These are phyloP conservation scores for Boletus insuetus DNA, from an alignment of 768 basidiomycete genomes.

Conservation along the genomic window DNA sequence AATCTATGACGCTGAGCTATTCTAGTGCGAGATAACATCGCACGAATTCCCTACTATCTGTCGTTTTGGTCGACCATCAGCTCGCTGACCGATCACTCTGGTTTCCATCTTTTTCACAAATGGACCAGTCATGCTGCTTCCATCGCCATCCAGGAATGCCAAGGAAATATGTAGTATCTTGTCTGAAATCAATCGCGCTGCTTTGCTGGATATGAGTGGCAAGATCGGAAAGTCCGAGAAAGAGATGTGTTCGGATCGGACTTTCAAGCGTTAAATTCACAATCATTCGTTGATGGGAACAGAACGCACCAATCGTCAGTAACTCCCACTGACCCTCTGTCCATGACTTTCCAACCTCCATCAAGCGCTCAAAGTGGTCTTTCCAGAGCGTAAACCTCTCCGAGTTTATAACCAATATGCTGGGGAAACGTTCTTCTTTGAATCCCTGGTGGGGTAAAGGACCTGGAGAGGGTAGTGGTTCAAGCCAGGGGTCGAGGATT, in stretches of 20 bases:
- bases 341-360: constrained; percentile 55
- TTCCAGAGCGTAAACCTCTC: constrained; percentile 79
- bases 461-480: constrained; percentile 64
- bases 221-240: constrained; percentile 32
- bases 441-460: constrained; percentile 29
- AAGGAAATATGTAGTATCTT: constrained; percentile 21
- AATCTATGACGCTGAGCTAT: constrained; percentile 13
- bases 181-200: constrained; percentile 20
- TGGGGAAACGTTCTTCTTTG: constrained; percentile 26
- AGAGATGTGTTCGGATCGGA: constrained; percentile 22
- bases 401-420: constrained; percentile 69
- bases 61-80: constrained; percentile 25
- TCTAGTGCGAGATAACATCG: constrained; percentile 25
- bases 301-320: constrained; percentile 47
- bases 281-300: not conserved
- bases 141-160: constrained; percentile 22
- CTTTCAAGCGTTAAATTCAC: constrained; percentile 8
- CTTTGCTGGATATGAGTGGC: constrained; percentile 18
- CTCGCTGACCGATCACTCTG: constrained; percentile 17
- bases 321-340: constrained; percentile 42
- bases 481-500: constrained; percentile 82
- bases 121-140: not conserved
- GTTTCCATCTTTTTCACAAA: constrained; percentile 21
- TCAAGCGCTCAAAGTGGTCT: constrained; percentile 61
- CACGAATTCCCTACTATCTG: constrained; percentile 20